phyloP scores from a whole-genome alignment of 129 eudicot species.

The Centaurea solstitialis region DNA sequence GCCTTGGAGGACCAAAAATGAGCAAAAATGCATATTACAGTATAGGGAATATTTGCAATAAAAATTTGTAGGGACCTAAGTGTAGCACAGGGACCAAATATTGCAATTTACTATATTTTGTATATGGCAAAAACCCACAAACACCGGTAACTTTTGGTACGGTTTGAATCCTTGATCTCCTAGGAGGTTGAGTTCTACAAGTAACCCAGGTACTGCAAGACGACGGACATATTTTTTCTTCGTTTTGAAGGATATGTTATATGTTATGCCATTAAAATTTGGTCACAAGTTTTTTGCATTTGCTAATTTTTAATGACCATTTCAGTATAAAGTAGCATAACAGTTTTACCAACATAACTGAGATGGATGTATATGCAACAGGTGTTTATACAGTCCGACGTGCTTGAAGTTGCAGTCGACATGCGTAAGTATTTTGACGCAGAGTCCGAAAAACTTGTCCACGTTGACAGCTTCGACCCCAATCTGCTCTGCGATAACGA shows the following conservation, averaged over 20 bases:
- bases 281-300: not conserved
- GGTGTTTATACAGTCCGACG: slow-evolving; percentile 96
- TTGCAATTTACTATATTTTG: not conserved
- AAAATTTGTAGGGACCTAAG: not conserved
- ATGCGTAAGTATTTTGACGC: slow-evolving; percentile 87
- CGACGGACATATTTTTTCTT: not conserved
- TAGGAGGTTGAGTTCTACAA: not conserved
- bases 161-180: not conserved
- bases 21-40: not conserved
- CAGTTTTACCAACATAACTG: not conserved
- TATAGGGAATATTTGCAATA: not conserved
- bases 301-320: not conserved
- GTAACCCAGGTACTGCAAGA: not conserved
- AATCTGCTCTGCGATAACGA: slow-evolving; percentile 46
- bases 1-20: not conserved
- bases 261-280: not conserved
- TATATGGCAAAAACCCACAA: not conserved
- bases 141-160: not conserved
- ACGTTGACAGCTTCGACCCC: slow-evolving; percentile 35
- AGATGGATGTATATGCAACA: slow-evolving; percentile 20
- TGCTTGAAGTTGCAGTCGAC: slow-evolving; percentile 88
- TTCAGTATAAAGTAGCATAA: not conserved
- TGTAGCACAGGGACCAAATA: not conserved
- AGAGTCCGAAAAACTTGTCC: slow-evolving; percentile 48
- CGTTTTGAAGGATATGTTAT: not conserved